Evolutionary conservation across 805 yeast genomes (phyloP), one percentile per base, ranked within the genome.

Genomic region (Metschnikowia bowlesiae): DNA sequence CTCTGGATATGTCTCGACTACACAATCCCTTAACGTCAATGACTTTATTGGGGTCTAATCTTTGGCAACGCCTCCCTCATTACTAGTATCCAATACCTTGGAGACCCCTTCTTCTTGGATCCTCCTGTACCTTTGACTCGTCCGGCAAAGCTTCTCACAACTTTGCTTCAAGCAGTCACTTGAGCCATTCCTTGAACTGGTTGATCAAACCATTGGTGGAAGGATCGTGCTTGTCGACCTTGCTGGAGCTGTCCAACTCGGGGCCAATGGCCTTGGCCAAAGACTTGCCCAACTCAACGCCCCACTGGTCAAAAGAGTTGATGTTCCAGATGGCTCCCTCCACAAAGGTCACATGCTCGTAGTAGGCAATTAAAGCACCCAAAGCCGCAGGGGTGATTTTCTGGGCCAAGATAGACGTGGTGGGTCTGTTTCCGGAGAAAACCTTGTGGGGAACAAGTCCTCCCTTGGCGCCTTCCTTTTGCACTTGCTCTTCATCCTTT

Each of bases 301-400:
- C 99, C 96, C 98, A 94, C 80, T 94, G 99, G 79, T 94, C 99
- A 69, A 89, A 94, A 16, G 98, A 92, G 84, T 94, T 94, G 79
- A 94, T 91, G 82, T 95, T 94, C 99, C 99, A 92, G 66, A 94
- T 75, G 51, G 99, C 99, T 76, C 99, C 99, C 78, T 94, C 99
- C 52, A 91, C 91, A 75, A 94, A 94, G 39, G 98, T 92, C 53
- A 89, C 82, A 70, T 90, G 97, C 77, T 94, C 99, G 78, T 94
- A 94, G 83, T 94, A 94, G 41, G 96, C 97, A 69, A 94, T 94
- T 74, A 94, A 80, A 42, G 98, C 82, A 76, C 99, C 99, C 59
- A 94, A 81, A 48, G 97, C 74, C 45, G 96, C 97, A 52, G 99
- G 99, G 35, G 98, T 92, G 68, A 92, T 88, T 76, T 89, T 83